phyloP scores from a whole-genome alignment of 345 rosid species.

The Gossypium australe region DNA sequence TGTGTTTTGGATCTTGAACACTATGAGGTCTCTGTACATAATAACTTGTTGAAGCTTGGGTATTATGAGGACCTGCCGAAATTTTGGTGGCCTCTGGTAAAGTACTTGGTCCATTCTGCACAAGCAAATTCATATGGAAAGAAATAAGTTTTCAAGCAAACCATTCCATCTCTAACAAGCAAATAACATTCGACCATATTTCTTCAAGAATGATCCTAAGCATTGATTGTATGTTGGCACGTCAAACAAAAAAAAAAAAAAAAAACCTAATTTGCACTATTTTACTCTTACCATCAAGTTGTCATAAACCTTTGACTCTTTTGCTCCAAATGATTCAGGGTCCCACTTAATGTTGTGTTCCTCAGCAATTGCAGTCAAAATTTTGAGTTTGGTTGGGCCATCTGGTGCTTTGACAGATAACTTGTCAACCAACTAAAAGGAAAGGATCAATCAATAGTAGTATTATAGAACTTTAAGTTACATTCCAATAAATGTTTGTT shows the following conservation, averaged over 20 bases:
- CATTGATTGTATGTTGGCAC: neutral
- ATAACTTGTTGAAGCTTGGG: conserved; percentile 22
- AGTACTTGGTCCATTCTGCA: conserved; percentile 65
- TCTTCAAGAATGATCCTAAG: neutral
- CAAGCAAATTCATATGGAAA: conserved; percentile 18
- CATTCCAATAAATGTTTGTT: neutral
- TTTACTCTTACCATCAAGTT: conserved; percentile 49
- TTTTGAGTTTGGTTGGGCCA: conserved; percentile 66
- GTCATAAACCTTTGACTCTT: conserved; percentile 39
- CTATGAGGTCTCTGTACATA: conserved; percentile 27
- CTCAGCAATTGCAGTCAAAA: conserved; percentile 71
- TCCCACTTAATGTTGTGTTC: conserved; percentile 84
- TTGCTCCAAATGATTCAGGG: conserved; percentile 49
- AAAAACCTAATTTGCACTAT: neutral
- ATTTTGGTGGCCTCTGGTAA: conserved; percentile 28
- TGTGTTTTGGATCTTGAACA: conserved; percentile 32
- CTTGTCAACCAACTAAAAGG: conserved; percentile 69
- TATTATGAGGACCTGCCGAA: conserved; percentile 30
- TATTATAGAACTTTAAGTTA: neutral
- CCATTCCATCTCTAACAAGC: conserved; percentile 3
- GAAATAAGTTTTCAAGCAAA: conserved; percentile 10
- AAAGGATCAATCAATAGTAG: neutral
- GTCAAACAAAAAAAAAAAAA: neutral
- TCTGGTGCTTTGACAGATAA: conserved; percentile 80
- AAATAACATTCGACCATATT: neutral